phyloP scores from a whole-genome alignment of 352 stramenopile species.

The Phytophthora vignae region DNA sequence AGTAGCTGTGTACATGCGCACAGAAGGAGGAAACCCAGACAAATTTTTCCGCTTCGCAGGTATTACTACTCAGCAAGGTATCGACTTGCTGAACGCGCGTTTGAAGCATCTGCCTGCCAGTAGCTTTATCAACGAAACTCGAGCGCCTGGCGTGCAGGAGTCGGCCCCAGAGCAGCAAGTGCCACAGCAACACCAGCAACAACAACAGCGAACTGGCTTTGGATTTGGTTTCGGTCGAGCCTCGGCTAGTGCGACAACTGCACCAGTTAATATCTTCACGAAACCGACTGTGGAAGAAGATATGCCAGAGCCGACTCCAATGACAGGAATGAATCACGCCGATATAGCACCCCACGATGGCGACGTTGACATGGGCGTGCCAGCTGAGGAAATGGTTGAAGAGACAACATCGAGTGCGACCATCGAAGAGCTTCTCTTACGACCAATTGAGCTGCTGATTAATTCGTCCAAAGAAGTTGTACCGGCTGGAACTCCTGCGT shows the following conservation, averaged over 20 bases:
- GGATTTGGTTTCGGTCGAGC: constrained; percentile 45
- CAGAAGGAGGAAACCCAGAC: constrained; percentile 68
- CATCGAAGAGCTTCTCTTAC: constrained; percentile 70
- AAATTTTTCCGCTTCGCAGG: constrained; percentile 82
- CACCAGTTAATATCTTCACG: constrained; percentile 8
- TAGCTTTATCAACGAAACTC: constrained; percentile 35
- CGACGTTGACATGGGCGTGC: constrained; percentile 65
- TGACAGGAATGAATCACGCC: constrained; percentile 45
- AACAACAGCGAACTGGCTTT: constrained; percentile 33
- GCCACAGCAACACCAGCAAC: constrained; percentile 25
- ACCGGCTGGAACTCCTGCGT: constrained; percentile 54
- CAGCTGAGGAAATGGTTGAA: constrained; percentile 26
- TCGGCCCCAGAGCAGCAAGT: constrained; percentile 16
- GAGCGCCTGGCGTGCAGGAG: constrained; percentile 15
- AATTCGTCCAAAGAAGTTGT: constrained; percentile 74
- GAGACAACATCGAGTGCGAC: constrained; percentile 18
- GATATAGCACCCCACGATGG: constrained; percentile 44
- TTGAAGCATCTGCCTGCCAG: constrained; percentile 78
- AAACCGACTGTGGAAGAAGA: constrained; percentile 11
- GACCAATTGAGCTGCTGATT: constrained; percentile 71
- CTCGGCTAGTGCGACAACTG: constrained; percentile 12
- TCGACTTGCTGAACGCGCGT: constrained; percentile 77
- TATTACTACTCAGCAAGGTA: constrained; percentile 81
- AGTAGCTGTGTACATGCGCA: constrained; percentile 75
- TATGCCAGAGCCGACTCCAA: constrained; percentile 25